Conservation (phyloP, 768 basidiomycete species). For the Lentinula boryana region DNA sequence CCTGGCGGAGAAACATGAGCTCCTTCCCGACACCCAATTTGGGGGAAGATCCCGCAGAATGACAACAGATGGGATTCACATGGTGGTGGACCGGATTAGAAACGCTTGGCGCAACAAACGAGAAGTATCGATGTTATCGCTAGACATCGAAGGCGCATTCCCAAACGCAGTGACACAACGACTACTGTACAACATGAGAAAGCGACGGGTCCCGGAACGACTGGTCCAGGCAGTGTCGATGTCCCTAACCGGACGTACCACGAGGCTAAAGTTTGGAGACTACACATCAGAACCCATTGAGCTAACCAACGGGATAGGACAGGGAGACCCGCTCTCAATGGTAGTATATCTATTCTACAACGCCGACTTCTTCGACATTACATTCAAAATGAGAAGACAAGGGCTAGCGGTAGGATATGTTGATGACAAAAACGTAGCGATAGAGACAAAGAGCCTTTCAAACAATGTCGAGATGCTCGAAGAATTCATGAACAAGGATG, state of each 20-base stretch:
- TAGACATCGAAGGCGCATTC: conserved; percentile 24
- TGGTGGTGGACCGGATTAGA: conserved; percentile 13
- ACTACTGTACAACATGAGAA: conserved; percentile 19
- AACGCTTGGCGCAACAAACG: conserved; percentile 16
- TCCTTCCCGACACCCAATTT: conserved; percentile 21
- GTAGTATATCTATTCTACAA: conserved; percentile 21
- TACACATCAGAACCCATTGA: conserved; percentile 14
- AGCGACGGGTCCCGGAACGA: conserved; percentile 16
- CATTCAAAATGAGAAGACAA: neutral
- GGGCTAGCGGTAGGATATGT: conserved; percentile 11
- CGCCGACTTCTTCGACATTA: conserved; percentile 14
- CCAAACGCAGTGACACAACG: conserved; percentile 3
- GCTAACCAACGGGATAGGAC: conserved; percentile 17
- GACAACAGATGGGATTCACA: conserved; percentile 22
- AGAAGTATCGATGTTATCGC: conserved; percentile 19
- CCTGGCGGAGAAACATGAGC: conserved; percentile 10
- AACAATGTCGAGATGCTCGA: conserved; percentile 3
- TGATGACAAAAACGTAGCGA: conserved; percentile 12
- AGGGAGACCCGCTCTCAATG: conserved; percentile 21
- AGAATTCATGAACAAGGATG: conserved; percentile 10
- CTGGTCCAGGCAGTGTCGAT: conserved; percentile 10
- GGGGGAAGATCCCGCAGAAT: conserved; percentile 21
- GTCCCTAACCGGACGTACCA: conserved; percentile 14
- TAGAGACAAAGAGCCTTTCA: conserved; percentile 1
- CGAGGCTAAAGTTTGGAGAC: conserved; percentile 21